Evolutionary conservation across 2,329 filamentous ascomycete genomes (phyloP), one percentile per base, ranked within the genome.

Genomic region (Ceratocystis albifundus): DNA sequence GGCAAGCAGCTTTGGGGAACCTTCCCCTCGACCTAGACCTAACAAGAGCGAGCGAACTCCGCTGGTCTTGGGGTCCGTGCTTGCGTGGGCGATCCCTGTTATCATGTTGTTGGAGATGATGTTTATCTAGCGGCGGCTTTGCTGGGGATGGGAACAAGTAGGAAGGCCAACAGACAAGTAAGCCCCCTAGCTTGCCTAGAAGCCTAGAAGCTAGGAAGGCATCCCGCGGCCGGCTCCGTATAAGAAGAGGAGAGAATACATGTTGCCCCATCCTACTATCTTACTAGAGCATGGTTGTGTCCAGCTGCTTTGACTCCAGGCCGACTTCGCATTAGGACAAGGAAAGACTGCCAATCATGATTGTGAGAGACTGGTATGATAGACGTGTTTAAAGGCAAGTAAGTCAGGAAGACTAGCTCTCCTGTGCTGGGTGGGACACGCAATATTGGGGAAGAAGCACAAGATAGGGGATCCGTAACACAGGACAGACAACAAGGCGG

Each of bases 251-350:
- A 4, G 53, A 8, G 20, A 22, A 57, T 15, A 20, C 28, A 36
- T 53, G 48, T 50, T 53, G 20, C 48, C 48, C 48, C 48, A 50
- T 50, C 20, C 48, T 10, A 20, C 46, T 22, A 8, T 25, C 48
- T 30, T 59, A 30, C 28, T 1, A 36, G 32, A 36, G 12, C 53
- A n/a, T 59, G 53, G 17, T 15, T 30, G 15, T 30, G 8, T 20
- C 46, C 10, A 50, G 46, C 46, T 32, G 48, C 48, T 59, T 32
- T 25, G 53, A 25, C 48, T 17, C 28, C 12, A 59, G 15, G 53
- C 53, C 53, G 53, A 59, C 53, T 59, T 59, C 53, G 53, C 53
- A 59, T 59, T 32, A 30, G 46, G 20, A 41, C 48, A 20, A 20
- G 15, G 10, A 12, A 48, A 17, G 45, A 6, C 20, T 48, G 45